These are phyloP conservation scores for Fusarium redolens DNA, from an alignment of 2,329 filamentous ascomycete species.

Conservation along the genomic window DNA sequence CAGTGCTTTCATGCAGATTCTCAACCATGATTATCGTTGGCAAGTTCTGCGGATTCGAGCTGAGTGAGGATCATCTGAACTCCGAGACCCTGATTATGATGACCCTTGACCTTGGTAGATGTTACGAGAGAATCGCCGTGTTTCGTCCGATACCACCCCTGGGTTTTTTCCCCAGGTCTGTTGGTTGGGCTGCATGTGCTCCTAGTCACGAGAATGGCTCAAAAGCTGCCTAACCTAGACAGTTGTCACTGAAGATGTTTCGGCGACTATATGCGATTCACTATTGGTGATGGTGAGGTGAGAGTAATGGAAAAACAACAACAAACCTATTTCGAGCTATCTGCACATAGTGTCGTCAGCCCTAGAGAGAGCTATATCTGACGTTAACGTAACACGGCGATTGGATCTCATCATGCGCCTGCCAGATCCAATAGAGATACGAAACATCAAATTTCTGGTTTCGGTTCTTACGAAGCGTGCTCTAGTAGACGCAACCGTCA, in stretches of 20 bases:
- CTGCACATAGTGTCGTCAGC: neutral
- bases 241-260: neutral
- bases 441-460: conserved; percentile 5
- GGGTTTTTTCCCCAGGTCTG: neutral
- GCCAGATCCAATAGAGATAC: conserved; percentile 13
- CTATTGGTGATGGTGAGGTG: conserved; percentile 26
- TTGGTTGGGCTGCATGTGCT: conserved; percentile 19
- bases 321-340: neutral
- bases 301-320: neutral
- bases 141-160: conserved; percentile 24
- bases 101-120: conserved; percentile 8
- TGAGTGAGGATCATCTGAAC: conserved; percentile 23
- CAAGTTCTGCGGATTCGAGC: neutral
- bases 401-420: conserved; percentile 33
- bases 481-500: conserved; percentile 3
- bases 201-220: conserved; percentile 28
- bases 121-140: conserved; percentile 11
- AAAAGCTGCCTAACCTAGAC: neutral
- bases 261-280: conserved; percentile 30
- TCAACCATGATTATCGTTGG: neutral
- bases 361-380: conserved; percentile 10
- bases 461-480: neutral
- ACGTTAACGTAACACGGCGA: conserved; percentile 12
- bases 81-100: neutral
- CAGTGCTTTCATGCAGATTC: conserved; percentile 18